phyloP scores from a whole-genome alignment of 495 filamentous ascomycete species.

The Extremus antarcticus region DNA sequence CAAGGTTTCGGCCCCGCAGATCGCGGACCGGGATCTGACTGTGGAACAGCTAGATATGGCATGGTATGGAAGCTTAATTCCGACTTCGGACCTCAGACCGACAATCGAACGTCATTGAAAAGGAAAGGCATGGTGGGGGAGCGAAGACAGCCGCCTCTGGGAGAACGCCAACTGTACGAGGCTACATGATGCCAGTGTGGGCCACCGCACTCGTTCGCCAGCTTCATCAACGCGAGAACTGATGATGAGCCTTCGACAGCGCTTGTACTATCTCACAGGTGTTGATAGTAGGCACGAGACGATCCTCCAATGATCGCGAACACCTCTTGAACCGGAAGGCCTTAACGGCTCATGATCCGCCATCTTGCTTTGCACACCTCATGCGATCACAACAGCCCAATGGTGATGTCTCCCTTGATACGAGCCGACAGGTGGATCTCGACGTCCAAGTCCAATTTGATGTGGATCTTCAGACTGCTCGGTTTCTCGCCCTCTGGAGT shows the following conservation, averaged over 20 bases:
- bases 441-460: constrained; percentile 9
- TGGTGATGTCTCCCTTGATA: constrained; percentile 10
- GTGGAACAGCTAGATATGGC: not conserved
- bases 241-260: no score
- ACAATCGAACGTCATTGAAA: not conserved
- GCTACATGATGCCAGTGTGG: no score
- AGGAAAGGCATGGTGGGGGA: no score
- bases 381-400: constrained; percentile 7
- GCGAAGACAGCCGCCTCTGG: not conserved
- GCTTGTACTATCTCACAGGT: no score
- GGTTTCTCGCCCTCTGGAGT: not conserved
- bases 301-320: no score
- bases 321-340: no score
- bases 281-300: no score
- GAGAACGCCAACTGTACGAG: not conserved
- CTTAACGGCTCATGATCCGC: no score
- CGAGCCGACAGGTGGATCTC: constrained; percentile 8
- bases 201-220: no score
- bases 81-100: not conserved
- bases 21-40: not conserved
- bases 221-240: no score
- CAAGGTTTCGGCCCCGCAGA: no score
- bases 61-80: not conserved
- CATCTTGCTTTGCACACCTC: not conserved
- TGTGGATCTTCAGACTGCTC: constrained; percentile 9